Evolutionary conservation across 257 asterid genomes (phyloP).

Genomic region (Primulina eburnea): DNA sequence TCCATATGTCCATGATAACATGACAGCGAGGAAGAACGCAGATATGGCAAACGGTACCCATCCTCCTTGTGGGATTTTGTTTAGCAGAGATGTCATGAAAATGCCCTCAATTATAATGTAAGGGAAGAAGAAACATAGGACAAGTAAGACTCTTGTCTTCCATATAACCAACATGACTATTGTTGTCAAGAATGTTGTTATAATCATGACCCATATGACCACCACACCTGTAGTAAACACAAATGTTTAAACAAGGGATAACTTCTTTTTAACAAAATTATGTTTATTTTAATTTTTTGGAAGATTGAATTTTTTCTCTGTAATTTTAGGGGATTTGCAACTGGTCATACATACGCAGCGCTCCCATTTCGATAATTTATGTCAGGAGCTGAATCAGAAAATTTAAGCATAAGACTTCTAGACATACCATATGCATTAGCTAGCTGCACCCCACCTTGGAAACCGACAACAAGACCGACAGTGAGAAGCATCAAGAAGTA

Average conservation of each 20-base stretch:
- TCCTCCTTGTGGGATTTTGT: constrained; percentile 76
- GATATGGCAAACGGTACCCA: constrained; percentile 77
- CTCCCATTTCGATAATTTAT: no score
- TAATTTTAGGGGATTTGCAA: no score
- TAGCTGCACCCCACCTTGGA: constrained; percentile 41
- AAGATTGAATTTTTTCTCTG: no score
- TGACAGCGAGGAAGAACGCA: constrained; percentile 42
- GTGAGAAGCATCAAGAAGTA: constrained; percentile 34
- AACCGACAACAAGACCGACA: constrained; percentile 37
- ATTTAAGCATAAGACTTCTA: no score
- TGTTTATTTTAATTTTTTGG: no score
- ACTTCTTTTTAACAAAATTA: no score
- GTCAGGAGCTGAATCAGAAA: no score
- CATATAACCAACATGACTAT: constrained; percentile 62
- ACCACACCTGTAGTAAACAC: constrained; percentile 42
- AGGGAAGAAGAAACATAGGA: constrained; percentile 52
- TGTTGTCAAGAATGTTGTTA: constrained; percentile 52
- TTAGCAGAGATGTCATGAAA: constrained; percentile 60
- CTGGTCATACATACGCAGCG: no score
- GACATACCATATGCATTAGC: constrained; percentile 45
- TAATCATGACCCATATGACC: constrained; percentile 78
- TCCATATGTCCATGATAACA: constrained; percentile 73
- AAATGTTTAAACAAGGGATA: no score
- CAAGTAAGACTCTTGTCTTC: constrained; percentile 42
- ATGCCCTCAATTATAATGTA: constrained; percentile 47